Evolutionary conservation across 306 rosid species (phyloP).

Genomic region (Fragaria iinumae): DNA sequence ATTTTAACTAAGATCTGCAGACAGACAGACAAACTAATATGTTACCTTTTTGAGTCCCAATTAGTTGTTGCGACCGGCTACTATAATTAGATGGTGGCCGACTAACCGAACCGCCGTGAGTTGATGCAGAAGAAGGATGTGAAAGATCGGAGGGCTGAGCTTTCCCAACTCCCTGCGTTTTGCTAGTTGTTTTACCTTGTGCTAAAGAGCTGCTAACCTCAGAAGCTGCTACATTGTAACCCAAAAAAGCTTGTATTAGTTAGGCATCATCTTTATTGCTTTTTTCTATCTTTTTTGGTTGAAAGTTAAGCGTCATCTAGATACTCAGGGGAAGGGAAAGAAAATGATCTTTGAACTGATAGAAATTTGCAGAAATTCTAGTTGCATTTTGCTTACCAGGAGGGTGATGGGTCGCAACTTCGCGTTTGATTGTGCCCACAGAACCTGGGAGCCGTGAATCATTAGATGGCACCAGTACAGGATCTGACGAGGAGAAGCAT

Average conservation of each 20-base stretch:
- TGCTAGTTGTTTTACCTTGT: constrained; percentile 52
- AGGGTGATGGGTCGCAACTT: constrained; percentile 51
- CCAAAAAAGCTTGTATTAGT: neutral
- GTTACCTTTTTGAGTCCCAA: constrained; percentile 76
- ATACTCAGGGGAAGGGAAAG: neutral
- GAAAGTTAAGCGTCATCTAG: constrained; percentile 1
- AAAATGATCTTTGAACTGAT: neutral
- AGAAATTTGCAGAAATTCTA: constrained; percentile 27
- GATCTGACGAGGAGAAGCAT: constrained; percentile 64
- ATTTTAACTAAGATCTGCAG: neutral
- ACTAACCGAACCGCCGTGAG: constrained; percentile 50
- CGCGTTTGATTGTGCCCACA: constrained; percentile 57
- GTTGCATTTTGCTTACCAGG: constrained; percentile 50
- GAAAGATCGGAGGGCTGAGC: constrained; percentile 47
- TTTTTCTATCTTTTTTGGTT: neutral
- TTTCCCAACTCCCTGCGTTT: constrained; percentile 59
- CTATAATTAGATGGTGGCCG: constrained; percentile 74
- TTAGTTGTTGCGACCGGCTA: constrained; percentile 59
- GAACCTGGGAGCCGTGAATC: constrained; percentile 61
- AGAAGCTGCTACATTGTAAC: constrained; percentile 45
- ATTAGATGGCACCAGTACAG: constrained; percentile 56
- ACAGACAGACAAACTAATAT: constrained; percentile 12
- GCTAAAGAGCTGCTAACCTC: constrained; percentile 52
- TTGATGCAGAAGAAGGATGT: constrained; percentile 43
- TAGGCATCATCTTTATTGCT: neutral